Evolutionary conservation across 2,329 filamentous ascomycete species (phyloP), one percentile per base, ranked within the genome.

Genomic region (Monosporascus sp.): DNA sequence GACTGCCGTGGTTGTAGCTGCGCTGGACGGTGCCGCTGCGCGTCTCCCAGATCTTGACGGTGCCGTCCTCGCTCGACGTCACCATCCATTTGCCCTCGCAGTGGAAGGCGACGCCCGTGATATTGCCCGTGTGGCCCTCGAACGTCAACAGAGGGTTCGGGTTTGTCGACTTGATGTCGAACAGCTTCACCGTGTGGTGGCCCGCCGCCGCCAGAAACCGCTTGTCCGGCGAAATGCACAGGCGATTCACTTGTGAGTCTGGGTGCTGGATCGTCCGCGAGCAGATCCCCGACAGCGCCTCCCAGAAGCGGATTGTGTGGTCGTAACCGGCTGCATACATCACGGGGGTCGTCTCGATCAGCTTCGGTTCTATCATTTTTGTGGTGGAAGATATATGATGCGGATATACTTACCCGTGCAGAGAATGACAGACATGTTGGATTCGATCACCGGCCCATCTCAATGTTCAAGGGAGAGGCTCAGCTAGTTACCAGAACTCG

Each of bases 71-170:
- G 47, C 90, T 96, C 70, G 89, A 95, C 9, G 94, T 99, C 18
- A 97, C 94, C 89, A 99, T 97, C 94, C 94, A 99, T 74, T 99
- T 99, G 11, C 93, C 92, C 72, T 99, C 94, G 70, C 93, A 97
- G 71, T 99, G 94, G 69, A 99, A 99, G 11, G 92, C 92, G 47
- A 99, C 89, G 44, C 94, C 94, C 0, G 94, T 99, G 68, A 99
- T 87, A 66, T 99, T 99, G 60, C 86, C 90, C 14, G 90, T 94
- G 73, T 99, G 94, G 42, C 94, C 94, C 68, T 97, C 93, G 65
- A 99, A 97, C 20, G 88, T 92, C 65, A 97, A 83, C 24, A 97
- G 80, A 1, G 94, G 88, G 60, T 93, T 94, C 2, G 94, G 92
- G 65, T 97, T 97, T n/a, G 90, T 93, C 17, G 91, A 96, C 68